Evolutionary conservation across 2,329 filamentous ascomycete species (phyloP).

Genomic region (Fusarium sp.): DNA sequence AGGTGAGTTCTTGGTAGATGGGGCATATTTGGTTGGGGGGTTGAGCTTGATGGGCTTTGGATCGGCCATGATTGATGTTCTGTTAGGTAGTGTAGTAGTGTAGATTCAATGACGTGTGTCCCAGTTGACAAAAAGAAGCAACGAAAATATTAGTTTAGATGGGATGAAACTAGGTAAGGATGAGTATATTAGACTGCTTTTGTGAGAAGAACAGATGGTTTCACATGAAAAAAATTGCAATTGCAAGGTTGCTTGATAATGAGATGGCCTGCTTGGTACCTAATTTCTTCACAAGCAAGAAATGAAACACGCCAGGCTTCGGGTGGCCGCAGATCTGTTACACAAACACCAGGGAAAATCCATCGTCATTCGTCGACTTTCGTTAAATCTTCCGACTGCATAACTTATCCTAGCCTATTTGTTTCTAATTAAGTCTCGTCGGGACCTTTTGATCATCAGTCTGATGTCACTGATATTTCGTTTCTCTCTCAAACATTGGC

Average conservation of each 20-base stretch:
- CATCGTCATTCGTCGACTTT: conserved; percentile 3
- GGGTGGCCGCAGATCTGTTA: conserved; percentile 23
- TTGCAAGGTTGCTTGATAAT: neutral
- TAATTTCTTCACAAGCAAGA: conserved; percentile 21
- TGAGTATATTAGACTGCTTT: neutral
- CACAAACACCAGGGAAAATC: neutral
- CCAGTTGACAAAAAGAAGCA: neutral
- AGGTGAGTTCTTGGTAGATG: conserved; percentile 39
- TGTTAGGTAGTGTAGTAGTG: neutral
- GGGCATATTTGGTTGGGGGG: conserved; percentile 61
- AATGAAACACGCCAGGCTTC: conserved; percentile 32
- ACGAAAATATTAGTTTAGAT: neutral
- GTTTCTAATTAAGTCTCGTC: conserved; percentile 3
- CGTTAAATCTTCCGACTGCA: conserved; percentile 21
- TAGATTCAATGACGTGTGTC: neutral
- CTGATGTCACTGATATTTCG: conserved; percentile 20
- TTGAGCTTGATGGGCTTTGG: conserved; percentile 41
- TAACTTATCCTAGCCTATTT: conserved; percentile 14
- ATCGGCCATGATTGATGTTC: conserved; percentile 29
- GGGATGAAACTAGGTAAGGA: neutral
- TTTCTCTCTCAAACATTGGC: neutral
- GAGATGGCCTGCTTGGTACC: conserved; percentile 5
- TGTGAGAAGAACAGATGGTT: neutral
- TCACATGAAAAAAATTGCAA: neutral
- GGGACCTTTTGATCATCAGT: neutral